Percentiles rank a stretch among this genome's conserved stretches.
Conservation (phyloP, 139 green algal genomes). For the Tetradesmus obliquus region DNA sequence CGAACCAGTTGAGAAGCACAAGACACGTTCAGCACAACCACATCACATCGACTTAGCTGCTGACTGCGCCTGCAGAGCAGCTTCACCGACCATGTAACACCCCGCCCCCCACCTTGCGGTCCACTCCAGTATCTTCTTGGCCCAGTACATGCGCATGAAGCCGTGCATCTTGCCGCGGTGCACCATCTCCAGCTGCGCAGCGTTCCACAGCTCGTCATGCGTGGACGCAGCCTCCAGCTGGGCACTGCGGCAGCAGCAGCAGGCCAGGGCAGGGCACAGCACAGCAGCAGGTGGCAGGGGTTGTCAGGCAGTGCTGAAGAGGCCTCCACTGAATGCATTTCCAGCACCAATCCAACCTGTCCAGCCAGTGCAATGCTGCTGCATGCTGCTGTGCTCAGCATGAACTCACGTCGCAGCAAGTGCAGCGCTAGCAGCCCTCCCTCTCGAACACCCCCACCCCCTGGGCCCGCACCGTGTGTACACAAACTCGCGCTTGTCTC, state of each 20-base stretch:
- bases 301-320: neutral
- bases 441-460: too few species aligned
- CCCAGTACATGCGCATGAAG: constrained; percentile 99
- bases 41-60: too few species aligned
- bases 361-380: too few species aligned
- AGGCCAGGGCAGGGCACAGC: neutral
- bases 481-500: constrained; percentile 81
- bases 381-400: too few species aligned
- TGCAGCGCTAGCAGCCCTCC: too few species aligned
- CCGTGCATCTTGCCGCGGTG: constrained; percentile 97
- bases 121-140: constrained; percentile 99
- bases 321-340: too few species aligned
- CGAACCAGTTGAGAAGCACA: too few species aligned
- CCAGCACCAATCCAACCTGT: too few species aligned
- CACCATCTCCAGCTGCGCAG: constrained; percentile 93
- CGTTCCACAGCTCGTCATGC: constrained; percentile 98
- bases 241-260: constrained; percentile 59
- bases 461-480: constrained; percentile 72
- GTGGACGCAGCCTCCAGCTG: constrained; percentile 90
- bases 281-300: neutral
- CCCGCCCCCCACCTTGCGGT: constrained; percentile 51
- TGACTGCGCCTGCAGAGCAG: too few species aligned
- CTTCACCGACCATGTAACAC: too few species aligned
- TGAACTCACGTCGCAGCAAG: too few species aligned
- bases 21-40: too few species aligned